Evolutionary conservation across 306 rosid species (phyloP).

Genomic region (Lathyrus oleraceus): DNA sequence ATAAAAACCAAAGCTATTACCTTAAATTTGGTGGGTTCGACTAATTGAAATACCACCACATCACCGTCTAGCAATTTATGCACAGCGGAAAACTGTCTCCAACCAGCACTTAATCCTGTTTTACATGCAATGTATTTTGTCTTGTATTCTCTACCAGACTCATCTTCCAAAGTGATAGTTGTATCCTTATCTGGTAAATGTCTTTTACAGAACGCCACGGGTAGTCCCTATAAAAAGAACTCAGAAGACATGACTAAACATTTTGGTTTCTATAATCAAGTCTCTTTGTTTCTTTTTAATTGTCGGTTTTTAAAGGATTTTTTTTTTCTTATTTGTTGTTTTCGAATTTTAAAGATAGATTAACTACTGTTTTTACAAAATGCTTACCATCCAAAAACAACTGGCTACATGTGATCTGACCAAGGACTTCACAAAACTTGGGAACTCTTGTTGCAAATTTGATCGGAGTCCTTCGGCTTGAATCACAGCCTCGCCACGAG

Average conservation of each 20-base stretch:
- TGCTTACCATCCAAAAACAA: slow-evolving; percentile 88
- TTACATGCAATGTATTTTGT: slow-evolving; percentile 78
- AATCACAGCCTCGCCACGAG: slow-evolving; percentile 75
- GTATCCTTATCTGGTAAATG: slow-evolving; percentile 69
- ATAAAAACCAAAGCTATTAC: slow-evolving; percentile 40
- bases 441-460: slow-evolving; percentile 48
- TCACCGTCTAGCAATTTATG: slow-evolving; percentile 88
- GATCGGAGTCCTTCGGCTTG: slow-evolving; percentile 65
- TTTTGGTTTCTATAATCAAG: neutral
- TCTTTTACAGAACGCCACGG: slow-evolving; percentile 69
- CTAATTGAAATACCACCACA: slow-evolving; percentile 82
- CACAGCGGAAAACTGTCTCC: slow-evolving; percentile 87
- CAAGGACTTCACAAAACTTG: slow-evolving; percentile 89
- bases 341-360: neutral
- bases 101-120: slow-evolving; percentile 89
- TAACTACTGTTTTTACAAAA: neutral
- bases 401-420: slow-evolving; percentile 86
- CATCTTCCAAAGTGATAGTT: slow-evolving; percentile 73
- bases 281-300: neutral
- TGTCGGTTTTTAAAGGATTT: neutral
- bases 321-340: neutral
- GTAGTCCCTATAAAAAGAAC: slow-evolving; percentile 57
- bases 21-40: slow-evolving; percentile 80
- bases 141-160: slow-evolving; percentile 62
- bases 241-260: slow-evolving; percentile 15